Conservation (phyloP, 305 asterid genomes). For the Withania somnifera region DNA sequence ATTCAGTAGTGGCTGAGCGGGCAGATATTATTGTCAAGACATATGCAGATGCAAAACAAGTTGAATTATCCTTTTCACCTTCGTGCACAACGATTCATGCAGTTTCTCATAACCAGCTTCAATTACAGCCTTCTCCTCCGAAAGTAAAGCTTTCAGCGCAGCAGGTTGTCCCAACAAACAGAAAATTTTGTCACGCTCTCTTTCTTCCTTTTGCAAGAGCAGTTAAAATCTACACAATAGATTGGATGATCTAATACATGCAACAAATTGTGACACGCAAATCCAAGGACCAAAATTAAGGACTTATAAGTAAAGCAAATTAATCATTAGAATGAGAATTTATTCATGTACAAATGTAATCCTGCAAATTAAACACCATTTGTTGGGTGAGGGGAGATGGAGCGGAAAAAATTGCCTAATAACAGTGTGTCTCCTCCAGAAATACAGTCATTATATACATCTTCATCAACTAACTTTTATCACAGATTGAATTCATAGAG, state of each 20-base stretch:
- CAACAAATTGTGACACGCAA: not conserved
- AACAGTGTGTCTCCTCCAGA: not conserved
- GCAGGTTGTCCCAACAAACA: conserved; percentile 51
- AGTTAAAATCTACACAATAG: not conserved
- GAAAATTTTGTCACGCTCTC: not conserved
- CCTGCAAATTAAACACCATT: not conserved
- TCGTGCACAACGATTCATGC: conserved; percentile 56
- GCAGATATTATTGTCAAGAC: not conserved
- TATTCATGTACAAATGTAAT: not conserved
- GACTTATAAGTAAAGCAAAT: not conserved
- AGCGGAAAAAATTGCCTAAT: not conserved
- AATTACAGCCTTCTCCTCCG: conserved; percentile 83
- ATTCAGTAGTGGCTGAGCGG: not conserved
- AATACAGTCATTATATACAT: not conserved
- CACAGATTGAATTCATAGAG: too few relatives aligned
- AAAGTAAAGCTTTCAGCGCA: conserved; percentile 58
- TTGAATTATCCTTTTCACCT: conserved; percentile 18
- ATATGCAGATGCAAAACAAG: not conserved
- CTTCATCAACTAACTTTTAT: not conserved
- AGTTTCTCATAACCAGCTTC: conserved; percentile 76
- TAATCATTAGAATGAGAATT: not conserved
- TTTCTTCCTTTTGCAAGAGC: not conserved
- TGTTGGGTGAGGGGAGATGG: not conserved
- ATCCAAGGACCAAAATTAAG: not conserved
- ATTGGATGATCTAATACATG: not conserved